Evolutionary conservation across 2,329 filamentous ascomycete species (phyloP).

Genomic region (Colletotrichum tamarilloi): DNA sequence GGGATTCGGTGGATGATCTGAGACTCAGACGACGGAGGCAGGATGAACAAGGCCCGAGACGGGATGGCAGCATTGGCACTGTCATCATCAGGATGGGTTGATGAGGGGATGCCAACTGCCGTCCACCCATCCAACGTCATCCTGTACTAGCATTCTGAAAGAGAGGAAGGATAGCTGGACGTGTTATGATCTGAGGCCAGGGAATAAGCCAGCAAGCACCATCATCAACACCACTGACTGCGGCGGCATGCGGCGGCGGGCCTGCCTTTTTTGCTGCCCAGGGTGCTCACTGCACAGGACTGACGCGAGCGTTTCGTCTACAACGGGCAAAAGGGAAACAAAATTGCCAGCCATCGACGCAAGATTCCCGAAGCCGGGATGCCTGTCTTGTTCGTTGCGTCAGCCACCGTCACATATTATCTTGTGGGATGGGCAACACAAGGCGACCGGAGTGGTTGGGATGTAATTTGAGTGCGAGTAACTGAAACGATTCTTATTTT

Average conservation of each 20-base stretch:
- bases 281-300: not conserved
- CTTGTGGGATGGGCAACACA: no score
- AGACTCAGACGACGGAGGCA: not conserved
- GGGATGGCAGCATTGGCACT: not conserved
- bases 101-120: constrained; percentile 14
- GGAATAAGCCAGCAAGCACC: constrained; percentile 20
- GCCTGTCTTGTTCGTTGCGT: constrained; percentile 21
- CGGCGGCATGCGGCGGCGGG: not conserved
- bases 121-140: constrained; percentile 31
- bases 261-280: not conserved
- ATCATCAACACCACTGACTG: not conserved
- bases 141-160: constrained; percentile 4
- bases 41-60: constrained; percentile 1
- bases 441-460: no score
- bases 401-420: constrained; percentile 14
- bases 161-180: not conserved
- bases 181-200: constrained; percentile 21
- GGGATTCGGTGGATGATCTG: not conserved
- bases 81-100: not conserved
- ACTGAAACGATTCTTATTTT: no score
- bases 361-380: constrained; percentile 1
- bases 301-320: constrained; percentile 15
- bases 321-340: not conserved
- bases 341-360: not conserved
- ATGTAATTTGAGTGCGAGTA: no score